Conservation (phyloP, 345 rosid species). For the Brassica carinata region DNA sequence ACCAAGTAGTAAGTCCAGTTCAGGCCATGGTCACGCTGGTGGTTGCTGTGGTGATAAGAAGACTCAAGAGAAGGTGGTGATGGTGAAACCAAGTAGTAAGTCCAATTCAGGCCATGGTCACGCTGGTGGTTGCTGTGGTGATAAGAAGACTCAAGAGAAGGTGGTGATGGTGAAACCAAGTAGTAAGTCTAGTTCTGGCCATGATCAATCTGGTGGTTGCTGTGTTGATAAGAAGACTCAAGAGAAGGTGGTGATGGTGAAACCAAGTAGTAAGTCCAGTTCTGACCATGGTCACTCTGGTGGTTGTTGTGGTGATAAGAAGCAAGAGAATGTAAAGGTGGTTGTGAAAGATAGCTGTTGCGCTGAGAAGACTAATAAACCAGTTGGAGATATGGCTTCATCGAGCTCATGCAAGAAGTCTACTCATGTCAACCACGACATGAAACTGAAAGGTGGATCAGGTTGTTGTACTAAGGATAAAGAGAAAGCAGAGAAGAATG, state of each 20-base stretch:
- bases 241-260: conserved; percentile 31
- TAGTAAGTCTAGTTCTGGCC: not conserved
- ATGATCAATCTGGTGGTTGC: conserved; percentile 8
- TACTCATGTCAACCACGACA: conserved; percentile 18
- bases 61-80: not conserved
- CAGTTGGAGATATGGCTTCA: conserved; percentile 15
- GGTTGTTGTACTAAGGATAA: conserved; percentile 27
- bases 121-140: conserved; percentile 35
- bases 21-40: conserved; percentile 23
- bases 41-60: not conserved
- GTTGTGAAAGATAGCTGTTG: conserved; percentile 30
- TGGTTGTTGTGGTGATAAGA: conserved; percentile 36
- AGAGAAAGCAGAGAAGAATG: conserved; percentile 19
- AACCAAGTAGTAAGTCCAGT: conserved; percentile 5
- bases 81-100: conserved; percentile 1
- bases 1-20: conserved; percentile 17
- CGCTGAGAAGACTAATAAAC: conserved; percentile 13
- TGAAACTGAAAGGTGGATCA: conserved; percentile 28
- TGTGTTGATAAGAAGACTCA: conserved; percentile 34
- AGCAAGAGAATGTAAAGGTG: conserved; percentile 19
- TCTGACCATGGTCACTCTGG: conserved; percentile 29
- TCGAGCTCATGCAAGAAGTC: conserved; percentile 38
- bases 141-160: conserved; percentile 16
- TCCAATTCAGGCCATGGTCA: conserved; percentile 19
- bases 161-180: not conserved